Conservation (phyloP, 225 moss, liverwort and hornwort genomes). For the Climacium dendroides region DNA sequence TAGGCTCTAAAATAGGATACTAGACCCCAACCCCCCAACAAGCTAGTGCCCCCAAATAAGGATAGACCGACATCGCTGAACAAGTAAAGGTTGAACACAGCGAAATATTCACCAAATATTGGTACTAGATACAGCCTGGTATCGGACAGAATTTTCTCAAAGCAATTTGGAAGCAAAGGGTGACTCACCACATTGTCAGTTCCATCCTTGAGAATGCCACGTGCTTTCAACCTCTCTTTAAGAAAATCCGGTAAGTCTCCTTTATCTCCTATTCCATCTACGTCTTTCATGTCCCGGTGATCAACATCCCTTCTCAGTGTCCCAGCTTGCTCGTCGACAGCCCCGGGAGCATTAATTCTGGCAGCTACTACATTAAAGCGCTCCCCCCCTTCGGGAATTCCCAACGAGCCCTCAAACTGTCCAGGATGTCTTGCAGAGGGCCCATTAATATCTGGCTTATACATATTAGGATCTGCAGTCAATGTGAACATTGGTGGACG, state of each 20-base stretch:
- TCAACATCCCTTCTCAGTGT: slow-evolving; percentile 20
- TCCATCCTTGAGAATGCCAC: slow-evolving; percentile 71
- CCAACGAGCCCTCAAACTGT: slow-evolving; percentile 34
- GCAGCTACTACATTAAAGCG: slow-evolving; percentile 26
- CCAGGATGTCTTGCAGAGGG: slow-evolving; percentile 21
- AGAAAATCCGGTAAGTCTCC: slow-evolving; percentile 68
- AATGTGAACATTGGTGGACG: slow-evolving; percentile 78
- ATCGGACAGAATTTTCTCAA: neutral
- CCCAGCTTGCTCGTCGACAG: slow-evolving; percentile 29
- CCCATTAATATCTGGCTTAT: slow-evolving; percentile 34
- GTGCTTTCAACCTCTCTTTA: slow-evolving; percentile 78
- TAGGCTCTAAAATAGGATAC: neutral
- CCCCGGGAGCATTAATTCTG: slow-evolving; percentile 7
- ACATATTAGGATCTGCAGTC: slow-evolving; percentile 43
- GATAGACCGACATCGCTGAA: neutral
- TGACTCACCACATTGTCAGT: slow-evolving; percentile 42
- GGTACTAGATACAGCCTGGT: neutral
- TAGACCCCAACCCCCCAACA: neutral
- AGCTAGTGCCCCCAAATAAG: neutral
- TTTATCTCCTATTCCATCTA: slow-evolving; percentile 38
- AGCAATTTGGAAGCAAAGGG: neutral
- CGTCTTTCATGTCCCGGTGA: slow-evolving; percentile 23
- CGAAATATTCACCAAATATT: neutral
- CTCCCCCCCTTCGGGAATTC: slow-evolving; percentile 40
- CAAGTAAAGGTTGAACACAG: neutral